Percentiles rank a stretch among this genome's conserved stretches.
Evolutionary conservation across 2,329 filamentous ascomycete genomes (phyloP).

Genomic region (Ascochyta pisi): DNA sequence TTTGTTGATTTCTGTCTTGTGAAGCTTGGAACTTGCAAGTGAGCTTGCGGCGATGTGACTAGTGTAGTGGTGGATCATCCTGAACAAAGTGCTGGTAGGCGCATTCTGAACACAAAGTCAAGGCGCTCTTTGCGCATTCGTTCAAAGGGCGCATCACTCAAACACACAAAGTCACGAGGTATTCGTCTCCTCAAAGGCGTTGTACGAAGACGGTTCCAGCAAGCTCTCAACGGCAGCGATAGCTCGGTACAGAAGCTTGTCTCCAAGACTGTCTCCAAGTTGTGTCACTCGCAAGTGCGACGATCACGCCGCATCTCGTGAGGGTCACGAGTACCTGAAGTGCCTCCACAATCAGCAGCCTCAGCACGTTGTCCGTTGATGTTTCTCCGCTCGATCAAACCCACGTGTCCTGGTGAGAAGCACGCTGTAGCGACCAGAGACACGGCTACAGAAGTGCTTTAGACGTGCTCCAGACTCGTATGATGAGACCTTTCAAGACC

Average conservation of each 20-base stretch:
- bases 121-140: neutral
- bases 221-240: neutral
- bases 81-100: neutral
- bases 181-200: neutral
- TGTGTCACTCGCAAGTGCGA: conserved; percentile 8
- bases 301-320: conserved; percentile 20
- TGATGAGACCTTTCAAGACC: neutral
- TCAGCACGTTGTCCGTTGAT: neutral
- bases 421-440: neutral
- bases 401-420: neutral
- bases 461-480: conserved; percentile 5
- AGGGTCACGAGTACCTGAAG: conserved; percentile 16
- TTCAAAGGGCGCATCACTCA: neutral
- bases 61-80: too few relatives aligned
- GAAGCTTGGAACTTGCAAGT: neutral
- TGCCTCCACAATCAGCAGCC: neutral
- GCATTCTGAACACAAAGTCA: neutral
- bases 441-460: neutral
- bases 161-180: neutral
- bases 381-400: neutral
- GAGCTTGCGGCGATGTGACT: too few relatives aligned
- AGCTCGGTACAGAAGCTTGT: neutral
- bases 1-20: neutral
- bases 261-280: neutral
- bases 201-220: neutral